A percentile compares a stretch with the other conserved stretches of the same genome.
phyloP scores from a whole-genome alignment of 805 yeast genomes.

The Wickerhamiella australiensis region DNA sequence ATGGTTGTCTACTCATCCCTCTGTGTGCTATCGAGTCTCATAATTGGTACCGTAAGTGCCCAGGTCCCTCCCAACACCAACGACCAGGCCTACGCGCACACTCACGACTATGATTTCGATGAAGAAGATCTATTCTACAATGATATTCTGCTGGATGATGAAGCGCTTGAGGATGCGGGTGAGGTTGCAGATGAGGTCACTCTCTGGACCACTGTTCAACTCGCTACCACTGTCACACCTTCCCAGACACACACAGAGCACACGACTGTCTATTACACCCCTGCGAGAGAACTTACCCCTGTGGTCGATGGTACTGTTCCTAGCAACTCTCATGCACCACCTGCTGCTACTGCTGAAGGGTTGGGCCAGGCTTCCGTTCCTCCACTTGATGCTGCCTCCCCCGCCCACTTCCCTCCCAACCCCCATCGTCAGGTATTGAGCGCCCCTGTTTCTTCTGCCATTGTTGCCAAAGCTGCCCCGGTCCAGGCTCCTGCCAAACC shows the following conservation, averaged over 20 bases:
- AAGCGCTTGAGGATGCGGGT: neutral
- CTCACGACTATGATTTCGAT: neutral
- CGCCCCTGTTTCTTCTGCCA: neutral
- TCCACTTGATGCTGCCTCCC: neutral
- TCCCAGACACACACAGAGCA: constrained; percentile 1
- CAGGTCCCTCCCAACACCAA: neutral
- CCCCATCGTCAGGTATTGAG: neutral
- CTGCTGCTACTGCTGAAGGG: too few relatives aligned
- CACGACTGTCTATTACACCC: constrained; percentile 6
- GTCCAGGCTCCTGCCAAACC: neutral
- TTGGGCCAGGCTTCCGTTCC: too few relatives aligned
- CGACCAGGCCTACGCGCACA: constrained; percentile 1
- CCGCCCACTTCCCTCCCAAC: neutral
- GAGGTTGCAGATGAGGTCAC: constrained; percentile 1
- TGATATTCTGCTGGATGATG: constrained; percentile 1
- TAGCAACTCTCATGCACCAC: neutral
- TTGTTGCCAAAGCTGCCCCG: neutral
- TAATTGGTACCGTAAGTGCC: neutral
- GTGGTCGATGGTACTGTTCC: neutral
- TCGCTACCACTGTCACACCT: neutral
- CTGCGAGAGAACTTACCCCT: neutral
- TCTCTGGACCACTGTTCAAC: constrained; percentile 5
- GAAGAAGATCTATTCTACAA: neutral
- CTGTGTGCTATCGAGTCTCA: constrained; percentile 1
- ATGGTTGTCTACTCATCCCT: constrained; percentile 3